Percentiles rank a stretch among this genome's conserved stretches.
Conservation (phyloP, 169 alveolate species). For the Miamiensis avidus region DNA sequence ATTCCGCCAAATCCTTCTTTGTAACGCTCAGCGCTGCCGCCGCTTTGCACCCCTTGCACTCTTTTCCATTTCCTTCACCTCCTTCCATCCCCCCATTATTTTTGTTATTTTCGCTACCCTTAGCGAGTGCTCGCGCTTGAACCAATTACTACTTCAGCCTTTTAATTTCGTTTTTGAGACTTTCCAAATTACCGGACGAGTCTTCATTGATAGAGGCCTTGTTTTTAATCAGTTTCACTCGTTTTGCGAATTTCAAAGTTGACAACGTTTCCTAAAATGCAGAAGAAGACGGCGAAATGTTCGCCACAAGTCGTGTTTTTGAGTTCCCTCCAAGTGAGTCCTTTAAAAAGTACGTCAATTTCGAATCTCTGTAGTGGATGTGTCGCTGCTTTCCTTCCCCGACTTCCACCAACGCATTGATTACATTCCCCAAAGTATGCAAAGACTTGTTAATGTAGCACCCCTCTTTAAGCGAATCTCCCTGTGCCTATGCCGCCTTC, state of each 20-base stretch:
- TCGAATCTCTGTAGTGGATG: slow-evolving; percentile 88
- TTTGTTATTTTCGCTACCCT: background rate
- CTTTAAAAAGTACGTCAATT: slow-evolving; percentile 86
- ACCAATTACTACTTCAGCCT: slow-evolving; percentile 31
- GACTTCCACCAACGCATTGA: slow-evolving; percentile 73
- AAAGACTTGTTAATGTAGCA: slow-evolving; percentile 80
- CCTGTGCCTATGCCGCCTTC: slow-evolving; percentile 75
- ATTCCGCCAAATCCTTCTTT: no score
- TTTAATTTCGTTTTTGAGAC: slow-evolving; percentile 64
- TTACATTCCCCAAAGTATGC: slow-evolving; percentile 80
- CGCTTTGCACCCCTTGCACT: no score
- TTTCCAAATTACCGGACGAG: slow-evolving; percentile 51
- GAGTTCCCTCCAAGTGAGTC: slow-evolving; percentile 90
- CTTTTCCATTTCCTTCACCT: no score
- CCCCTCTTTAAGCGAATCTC: slow-evolving; percentile 84
- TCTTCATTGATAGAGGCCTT: slow-evolving; percentile 86
- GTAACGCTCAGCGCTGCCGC: no score
- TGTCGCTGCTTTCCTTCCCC: slow-evolving; percentile 68
- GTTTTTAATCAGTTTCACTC: slow-evolving; percentile 86
- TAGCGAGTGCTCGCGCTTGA: background rate
- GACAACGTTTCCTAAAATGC: slow-evolving; percentile 79
- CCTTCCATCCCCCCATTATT: no score
- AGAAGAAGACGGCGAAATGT: slow-evolving; percentile 70
- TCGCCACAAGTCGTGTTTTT: slow-evolving; percentile 81
- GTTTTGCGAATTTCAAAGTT: slow-evolving; percentile 85